phyloP scores from a whole-genome alignment of 805 yeast species.

The Ogataea sp. region DNA sequence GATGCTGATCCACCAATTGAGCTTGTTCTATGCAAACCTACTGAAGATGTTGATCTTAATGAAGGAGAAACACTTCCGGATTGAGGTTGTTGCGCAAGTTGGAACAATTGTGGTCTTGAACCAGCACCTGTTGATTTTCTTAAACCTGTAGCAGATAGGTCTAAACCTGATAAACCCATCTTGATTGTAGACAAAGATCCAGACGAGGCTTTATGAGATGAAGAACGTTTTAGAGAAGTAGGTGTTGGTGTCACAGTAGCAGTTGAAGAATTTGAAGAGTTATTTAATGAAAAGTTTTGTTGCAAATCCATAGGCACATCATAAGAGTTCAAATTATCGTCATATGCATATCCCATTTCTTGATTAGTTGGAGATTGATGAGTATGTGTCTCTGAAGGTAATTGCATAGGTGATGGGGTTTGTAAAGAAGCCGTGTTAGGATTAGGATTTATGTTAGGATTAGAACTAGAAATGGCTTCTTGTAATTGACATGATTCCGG shows the following conservation, averaged over 20 bases:
- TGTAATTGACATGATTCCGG: slow-evolving; percentile 34
- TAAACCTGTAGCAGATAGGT: slow-evolving; percentile 20
- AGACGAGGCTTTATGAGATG: not conserved
- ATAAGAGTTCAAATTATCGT: too few species aligned
- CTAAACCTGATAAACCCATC: slow-evolving; percentile 23
- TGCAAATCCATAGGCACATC: too few species aligned
- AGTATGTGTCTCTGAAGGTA: too few species aligned
- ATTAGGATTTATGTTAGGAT: slow-evolving; percentile 1
- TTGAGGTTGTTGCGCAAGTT: slow-evolving; percentile 9
- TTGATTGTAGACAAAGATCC: slow-evolving; percentile 19
- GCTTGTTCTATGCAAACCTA: slow-evolving; percentile 1
- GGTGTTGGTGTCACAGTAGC: slow-evolving; percentile 2
- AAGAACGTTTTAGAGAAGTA: not conserved
- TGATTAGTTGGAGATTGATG: too few species aligned
- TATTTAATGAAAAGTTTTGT: too few species aligned
- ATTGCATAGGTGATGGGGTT: not conserved
- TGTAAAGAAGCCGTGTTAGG: not conserved
- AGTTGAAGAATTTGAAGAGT: slow-evolving; percentile 1
- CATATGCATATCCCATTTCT: too few species aligned
- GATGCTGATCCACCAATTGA: slow-evolving; percentile 21
- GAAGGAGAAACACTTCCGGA: not conserved
- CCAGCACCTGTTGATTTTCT: slow-evolving; percentile 21
- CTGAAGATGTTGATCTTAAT: slow-evolving; percentile 4
- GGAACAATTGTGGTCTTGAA: slow-evolving; percentile 21
- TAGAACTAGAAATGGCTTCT: slow-evolving; percentile 4